A percentile compares a stretch with the other conserved stretches of the same genome.
These are phyloP conservation scores for Sordariomycetes sp. DNA, from an alignment of 2,329 filamentous ascomycete species.

Conservation along the genomic window DNA sequence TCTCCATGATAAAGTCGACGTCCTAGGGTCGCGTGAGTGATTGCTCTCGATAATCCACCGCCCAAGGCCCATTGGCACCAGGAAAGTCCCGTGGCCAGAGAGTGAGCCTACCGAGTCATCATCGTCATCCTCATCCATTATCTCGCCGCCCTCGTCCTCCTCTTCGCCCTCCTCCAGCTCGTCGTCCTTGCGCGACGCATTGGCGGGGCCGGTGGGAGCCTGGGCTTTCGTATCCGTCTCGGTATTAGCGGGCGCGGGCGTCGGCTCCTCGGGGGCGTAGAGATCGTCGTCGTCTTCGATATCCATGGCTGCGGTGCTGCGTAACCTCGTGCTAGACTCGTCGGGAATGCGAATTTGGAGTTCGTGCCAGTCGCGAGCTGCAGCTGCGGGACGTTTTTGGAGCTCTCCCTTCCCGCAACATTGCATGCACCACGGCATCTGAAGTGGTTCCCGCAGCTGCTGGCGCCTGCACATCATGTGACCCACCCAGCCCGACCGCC, in stretches of 20 bases:
- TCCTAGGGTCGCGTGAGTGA: conserved; percentile 28
- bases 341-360: not conserved
- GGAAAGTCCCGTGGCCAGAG: not conserved
- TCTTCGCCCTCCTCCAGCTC: conserved; percentile 56
- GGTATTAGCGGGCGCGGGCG: conserved; percentile 20
- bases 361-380: not conserved
- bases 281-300: conserved; percentile 60
- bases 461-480: not conserved
- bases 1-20: conserved; percentile 58
- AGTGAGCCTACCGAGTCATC: conserved; percentile 34
- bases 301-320: conserved; percentile 37
- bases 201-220: conserved; percentile 8
- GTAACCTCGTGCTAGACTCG: not conserved
- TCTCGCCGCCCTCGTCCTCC: conserved; percentile 46
- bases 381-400: not conserved
- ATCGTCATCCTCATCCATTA: conserved; percentile 44
- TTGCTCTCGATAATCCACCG: not conserved
- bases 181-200: conserved; percentile 25
- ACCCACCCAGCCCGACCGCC: not conserved
- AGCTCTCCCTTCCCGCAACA: too few relatives aligned
- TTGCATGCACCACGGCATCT: too few relatives aligned
- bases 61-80: not conserved
- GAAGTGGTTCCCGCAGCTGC: too few relatives aligned
- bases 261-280: conserved; percentile 50
- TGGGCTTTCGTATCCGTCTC: conserved; percentile 13